Evolutionary conservation across 2,329 filamentous ascomycete genomes (phyloP), one percentile per base, ranked within the genome.

Genomic region (Beauveria brongniartii): DNA sequence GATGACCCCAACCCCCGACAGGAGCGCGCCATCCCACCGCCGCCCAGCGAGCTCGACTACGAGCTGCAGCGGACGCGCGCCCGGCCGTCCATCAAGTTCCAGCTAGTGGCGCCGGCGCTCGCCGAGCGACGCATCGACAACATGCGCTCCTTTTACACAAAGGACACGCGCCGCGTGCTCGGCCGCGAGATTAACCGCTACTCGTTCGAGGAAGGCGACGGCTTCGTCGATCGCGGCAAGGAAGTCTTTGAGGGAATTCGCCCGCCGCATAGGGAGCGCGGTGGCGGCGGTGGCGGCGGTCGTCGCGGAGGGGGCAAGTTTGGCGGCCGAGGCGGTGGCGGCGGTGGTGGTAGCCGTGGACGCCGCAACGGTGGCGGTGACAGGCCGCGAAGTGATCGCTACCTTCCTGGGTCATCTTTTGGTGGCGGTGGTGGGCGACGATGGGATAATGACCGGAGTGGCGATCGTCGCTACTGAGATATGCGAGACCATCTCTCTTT

Each of bases 141-240:
- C 63, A 78, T 85, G 70, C 74, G 71, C 16, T 72, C 74, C 20
- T 77, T 77, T 64, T 82, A 82, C 71, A 76, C 76, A 8, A 70
- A 67, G 37, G 73, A 79, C 50, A 68, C 68, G 28, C 63, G 71
- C 22, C 72, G 77, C 14, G 74, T 78, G 48, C 67, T 78, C 43
- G 79, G 78, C 64, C 71, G 77, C 63, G 74, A 79, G 57, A 83
- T 83, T 73, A 85, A 89, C 69, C 80, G 89, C 37, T 91, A 90
- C 70, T 88, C 86, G 0, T 92, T 92, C 66, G 88, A 91, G 70
- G 77, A 86, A 61, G 80, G 78, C 1, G 83, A 86, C 63, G 69
- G 73, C 6, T 84, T 92, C 59, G 87, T 92, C 50, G 88, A 92
- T 70, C 80, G 86, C 59, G 89, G 89, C 16, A 84, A 84, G 18